These are phyloP conservation scores for Colletotrichum liaoningense DNA, from an alignment of 2,329 filamentous ascomycete genomes.

Conservation along the genomic window DNA sequence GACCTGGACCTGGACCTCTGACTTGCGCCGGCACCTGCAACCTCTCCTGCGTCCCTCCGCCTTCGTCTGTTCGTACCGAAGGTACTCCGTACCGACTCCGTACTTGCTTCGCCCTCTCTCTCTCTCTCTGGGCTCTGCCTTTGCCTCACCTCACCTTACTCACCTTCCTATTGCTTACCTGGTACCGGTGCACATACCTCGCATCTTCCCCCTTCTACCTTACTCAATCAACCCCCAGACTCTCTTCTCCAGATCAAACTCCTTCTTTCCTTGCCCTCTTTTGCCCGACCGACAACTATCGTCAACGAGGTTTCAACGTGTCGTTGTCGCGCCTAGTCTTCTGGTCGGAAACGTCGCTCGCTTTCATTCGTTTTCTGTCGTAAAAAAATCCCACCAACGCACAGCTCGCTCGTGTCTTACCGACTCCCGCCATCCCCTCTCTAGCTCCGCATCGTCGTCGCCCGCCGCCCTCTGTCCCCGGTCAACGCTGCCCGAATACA, in stretches of 20 bases:
- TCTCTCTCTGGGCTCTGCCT: slow-evolving; percentile 9
- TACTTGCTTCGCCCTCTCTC: slow-evolving; percentile 12
- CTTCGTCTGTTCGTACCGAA: slow-evolving; percentile 18
- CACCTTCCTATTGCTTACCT: slow-evolving; percentile 26
- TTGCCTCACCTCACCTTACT: slow-evolving; percentile 3
- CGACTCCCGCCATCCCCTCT: slow-evolving; percentile 24
- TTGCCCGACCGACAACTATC: slow-evolving; percentile 4
- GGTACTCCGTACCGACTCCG: neutral
- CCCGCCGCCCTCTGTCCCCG: slow-evolving; percentile 25
- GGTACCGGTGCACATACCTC: slow-evolving; percentile 14
- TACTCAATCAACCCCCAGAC: slow-evolving; percentile 2
- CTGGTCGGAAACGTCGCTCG: slow-evolving; percentile 32
- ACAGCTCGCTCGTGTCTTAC: slow-evolving; percentile 35
- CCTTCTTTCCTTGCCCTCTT: slow-evolving; percentile 1
- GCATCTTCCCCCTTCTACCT: neutral
- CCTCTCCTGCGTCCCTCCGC: slow-evolving; percentile 1
- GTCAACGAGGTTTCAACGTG: neutral
- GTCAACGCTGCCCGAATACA: slow-evolving; percentile 21
- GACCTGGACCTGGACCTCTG: slow-evolving; percentile 8
- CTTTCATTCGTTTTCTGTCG: slow-evolving; percentile 31
- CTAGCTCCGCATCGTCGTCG: slow-evolving; percentile 34
- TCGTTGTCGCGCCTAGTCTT: slow-evolving; percentile 22
- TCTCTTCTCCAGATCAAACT: neutral
- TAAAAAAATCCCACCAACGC: slow-evolving; percentile 33
- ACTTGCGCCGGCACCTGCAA: slow-evolving; percentile 20